Conservation (phyloP, 345 rosid genomes). For the Odontarrhena argentea region DNA sequence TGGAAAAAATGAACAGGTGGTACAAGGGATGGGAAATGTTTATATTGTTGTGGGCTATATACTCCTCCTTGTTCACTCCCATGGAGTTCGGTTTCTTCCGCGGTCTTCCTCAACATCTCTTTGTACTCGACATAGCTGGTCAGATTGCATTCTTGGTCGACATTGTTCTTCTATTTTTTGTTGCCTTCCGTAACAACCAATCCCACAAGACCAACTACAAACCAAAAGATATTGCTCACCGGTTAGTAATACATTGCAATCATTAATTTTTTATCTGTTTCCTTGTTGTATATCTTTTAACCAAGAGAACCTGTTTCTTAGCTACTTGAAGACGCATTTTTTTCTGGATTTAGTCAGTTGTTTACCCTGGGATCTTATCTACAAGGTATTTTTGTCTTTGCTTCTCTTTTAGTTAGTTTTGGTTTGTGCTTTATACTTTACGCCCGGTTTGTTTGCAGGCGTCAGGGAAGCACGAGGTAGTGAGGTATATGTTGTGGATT, state of each 20-base stretch:
- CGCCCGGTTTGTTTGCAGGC: slow-evolving; percentile 41
- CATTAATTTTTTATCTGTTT: neutral
- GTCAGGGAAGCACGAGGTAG: slow-evolving; percentile 61
- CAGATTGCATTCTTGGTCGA: slow-evolving; percentile 78
- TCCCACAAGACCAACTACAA: slow-evolving; percentile 62
- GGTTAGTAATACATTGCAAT: slow-evolving; percentile 45
- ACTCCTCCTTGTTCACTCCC: slow-evolving; percentile 86
- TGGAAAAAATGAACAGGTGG: slow-evolving; percentile 49
- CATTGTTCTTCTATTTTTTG: slow-evolving; percentile 63
- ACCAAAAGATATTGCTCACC: slow-evolving; percentile 55
- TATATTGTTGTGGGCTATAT: slow-evolving; percentile 77
- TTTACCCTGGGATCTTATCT: slow-evolving; percentile 83
- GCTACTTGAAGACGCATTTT: slow-evolving; percentile 80
- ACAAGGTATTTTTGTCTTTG: slow-evolving; percentile 51
- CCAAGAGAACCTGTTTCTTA: slow-evolving; percentile 29
- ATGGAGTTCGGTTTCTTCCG: slow-evolving; percentile 89
- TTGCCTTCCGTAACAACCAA: slow-evolving; percentile 62
- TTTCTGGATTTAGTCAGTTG: slow-evolving; percentile 68
- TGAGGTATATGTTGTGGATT: slow-evolving; percentile 79
- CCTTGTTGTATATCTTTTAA: neutral
- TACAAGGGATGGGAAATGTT: slow-evolving; percentile 66
- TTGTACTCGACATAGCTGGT: slow-evolving; percentile 71
- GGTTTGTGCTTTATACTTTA: neutral
- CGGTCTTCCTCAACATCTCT: slow-evolving; percentile 70
- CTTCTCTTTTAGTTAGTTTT: neutral